Conservation (phyloP, 1,284 basidiomycete species). For the Ustilago curta region DNA sequence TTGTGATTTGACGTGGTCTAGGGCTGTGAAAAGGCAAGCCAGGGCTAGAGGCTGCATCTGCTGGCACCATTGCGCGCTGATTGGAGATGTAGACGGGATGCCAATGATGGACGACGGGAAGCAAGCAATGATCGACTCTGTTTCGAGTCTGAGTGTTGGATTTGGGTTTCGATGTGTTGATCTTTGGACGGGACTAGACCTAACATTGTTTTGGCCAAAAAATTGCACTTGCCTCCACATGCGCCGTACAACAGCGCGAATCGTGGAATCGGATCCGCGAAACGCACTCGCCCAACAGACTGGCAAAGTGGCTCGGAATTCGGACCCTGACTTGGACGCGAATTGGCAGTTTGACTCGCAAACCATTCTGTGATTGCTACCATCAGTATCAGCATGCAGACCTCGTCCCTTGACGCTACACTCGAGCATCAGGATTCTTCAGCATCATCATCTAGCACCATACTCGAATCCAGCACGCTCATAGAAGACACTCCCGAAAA, state of each 20-base stretch:
- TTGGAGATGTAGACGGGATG: neutral
- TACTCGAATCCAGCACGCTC: neutral
- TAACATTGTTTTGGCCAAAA: neutral
- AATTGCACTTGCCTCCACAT: constrained; percentile 10
- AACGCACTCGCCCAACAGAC: neutral
- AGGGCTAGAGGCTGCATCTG: constrained; percentile 25
- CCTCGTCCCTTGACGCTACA: neutral
- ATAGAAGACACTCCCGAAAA: neutral
- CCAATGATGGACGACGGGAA: neutral
- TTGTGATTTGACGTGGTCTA: constrained; percentile 37
- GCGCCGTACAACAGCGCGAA: neutral
- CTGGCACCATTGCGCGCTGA: constrained; percentile 33
- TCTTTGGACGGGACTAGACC: neutral
- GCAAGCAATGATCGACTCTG: neutral
- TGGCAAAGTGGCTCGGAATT: neutral
- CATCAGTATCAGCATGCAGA: constrained; percentile 14
- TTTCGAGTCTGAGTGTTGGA: neutral
- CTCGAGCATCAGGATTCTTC: neutral
- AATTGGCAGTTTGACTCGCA: neutral
- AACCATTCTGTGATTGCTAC: too few relatives aligned
- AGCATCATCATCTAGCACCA: neutral
- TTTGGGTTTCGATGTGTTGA: constrained; percentile 7
- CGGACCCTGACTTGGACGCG: too few relatives aligned
- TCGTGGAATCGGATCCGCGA: constrained; percentile 2
- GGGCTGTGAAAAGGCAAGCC: constrained; percentile 37